phyloP scores from a whole-genome alignment of 345 rosid genomes.

The Eutrema yunnanense region DNA sequence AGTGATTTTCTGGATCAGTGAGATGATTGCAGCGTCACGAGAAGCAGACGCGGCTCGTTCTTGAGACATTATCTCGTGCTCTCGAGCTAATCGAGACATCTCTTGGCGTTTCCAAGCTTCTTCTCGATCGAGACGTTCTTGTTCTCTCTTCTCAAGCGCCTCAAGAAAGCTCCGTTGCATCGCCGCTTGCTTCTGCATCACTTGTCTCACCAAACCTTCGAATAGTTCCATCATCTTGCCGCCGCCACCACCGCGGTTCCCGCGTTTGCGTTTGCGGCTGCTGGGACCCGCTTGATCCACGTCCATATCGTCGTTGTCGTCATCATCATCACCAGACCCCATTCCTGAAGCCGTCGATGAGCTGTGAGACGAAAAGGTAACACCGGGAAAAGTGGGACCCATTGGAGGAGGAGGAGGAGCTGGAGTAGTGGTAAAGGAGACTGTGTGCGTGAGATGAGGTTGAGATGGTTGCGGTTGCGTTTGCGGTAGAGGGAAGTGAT shows the following conservation, averaged over 20 bases:
- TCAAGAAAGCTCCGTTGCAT: conserved; percentile 76
- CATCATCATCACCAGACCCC: conserved; percentile 41
- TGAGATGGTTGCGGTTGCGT: conserved; percentile 14
- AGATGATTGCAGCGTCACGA: conserved; percentile 56
- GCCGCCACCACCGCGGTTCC: conserved; percentile 22
- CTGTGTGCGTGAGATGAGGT: background rate
- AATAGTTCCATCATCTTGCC: conserved; percentile 67
- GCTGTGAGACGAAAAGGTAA: conserved; percentile 58
- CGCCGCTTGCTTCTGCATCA: conserved; percentile 72
- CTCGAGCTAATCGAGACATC: conserved; percentile 53
- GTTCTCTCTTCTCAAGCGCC: conserved; percentile 76
- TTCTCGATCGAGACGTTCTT: conserved; percentile 65
- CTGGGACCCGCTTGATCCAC: conserved; percentile 40
- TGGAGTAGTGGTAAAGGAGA: conserved; percentile 14
- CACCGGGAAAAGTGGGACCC: conserved; percentile 20
- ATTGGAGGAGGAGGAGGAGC: conserved; percentile 17
- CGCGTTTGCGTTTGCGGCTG: conserved; percentile 69
- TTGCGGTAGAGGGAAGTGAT: conserved; percentile 26
- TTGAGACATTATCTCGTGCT: conserved; percentile 62
- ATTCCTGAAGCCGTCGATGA: conserved; percentile 54
- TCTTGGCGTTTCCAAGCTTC: conserved; percentile 87
- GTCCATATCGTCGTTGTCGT: conserved; percentile 32
- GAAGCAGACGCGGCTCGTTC: conserved; percentile 65
- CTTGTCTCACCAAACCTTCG: conserved; percentile 59
- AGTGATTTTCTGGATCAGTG: conserved; percentile 67